Conservation (phyloP, 2,329 filamentous ascomycete genomes). For the Arachnopeziza araneosa region DNA sequence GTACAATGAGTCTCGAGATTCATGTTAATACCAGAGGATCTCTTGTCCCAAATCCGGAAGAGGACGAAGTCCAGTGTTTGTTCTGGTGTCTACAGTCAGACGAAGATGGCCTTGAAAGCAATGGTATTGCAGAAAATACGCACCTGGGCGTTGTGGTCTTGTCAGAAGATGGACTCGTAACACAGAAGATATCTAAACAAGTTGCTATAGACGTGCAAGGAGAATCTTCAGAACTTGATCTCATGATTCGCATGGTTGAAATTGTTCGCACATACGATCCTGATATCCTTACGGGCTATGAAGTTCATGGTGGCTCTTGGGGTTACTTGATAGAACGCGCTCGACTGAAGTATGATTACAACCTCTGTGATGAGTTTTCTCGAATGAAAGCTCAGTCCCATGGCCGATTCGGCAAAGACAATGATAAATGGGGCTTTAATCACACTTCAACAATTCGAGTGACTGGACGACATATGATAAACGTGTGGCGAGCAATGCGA, state of each 20-base stretch:
- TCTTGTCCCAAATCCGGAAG: conserved; percentile 80
- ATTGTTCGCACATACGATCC: conserved; percentile 81
- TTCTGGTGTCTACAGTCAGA: conserved; percentile 88
- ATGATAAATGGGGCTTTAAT: conserved; percentile 88
- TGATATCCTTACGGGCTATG: conserved; percentile 89
- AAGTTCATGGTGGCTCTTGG: conserved; percentile 92
- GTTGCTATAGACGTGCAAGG: conserved; percentile 60
- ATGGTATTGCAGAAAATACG: conserved; percentile 42
- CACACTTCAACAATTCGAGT: conserved; percentile 87
- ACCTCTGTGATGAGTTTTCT: conserved; percentile 87
- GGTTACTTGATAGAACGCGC: conserved; percentile 92
- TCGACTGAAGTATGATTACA: conserved; percentile 77
- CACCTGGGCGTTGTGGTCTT: conserved; percentile 69
- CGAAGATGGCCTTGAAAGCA: conserved; percentile 49
- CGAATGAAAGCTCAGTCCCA: conserved; percentile 80
- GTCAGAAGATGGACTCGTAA: conserved; percentile 54
- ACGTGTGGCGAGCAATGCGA: conserved; percentile 94
- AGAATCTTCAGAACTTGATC: conserved; percentile 75
- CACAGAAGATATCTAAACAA: conserved; percentile 56
- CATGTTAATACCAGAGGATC: conserved; percentile 83
- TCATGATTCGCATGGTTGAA: conserved; percentile 80
- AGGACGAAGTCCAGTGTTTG: conserved; percentile 81
- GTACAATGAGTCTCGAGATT: conserved; percentile 87
- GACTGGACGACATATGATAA: conserved; percentile 94
- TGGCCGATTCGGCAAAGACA: conserved; percentile 78